Conservation (phyloP, 23 red algal genomes). For the Pyropia haitanensis region DNA sequence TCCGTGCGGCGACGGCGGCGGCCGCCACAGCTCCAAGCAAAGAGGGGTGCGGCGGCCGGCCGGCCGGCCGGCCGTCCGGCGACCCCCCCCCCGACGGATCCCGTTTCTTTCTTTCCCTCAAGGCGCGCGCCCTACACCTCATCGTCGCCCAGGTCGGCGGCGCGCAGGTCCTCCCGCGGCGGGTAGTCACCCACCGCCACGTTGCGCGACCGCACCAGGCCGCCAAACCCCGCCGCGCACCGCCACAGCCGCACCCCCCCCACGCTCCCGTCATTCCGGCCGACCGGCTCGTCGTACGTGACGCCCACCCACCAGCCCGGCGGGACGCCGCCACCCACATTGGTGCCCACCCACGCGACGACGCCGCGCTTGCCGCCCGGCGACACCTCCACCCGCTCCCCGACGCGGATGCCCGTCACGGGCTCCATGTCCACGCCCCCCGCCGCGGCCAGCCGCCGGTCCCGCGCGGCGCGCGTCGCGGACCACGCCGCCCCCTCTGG, state of each 20-base stretch:
- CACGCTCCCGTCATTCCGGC: conserved; percentile 60
- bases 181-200: conserved; percentile 42
- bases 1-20: too few species aligned
- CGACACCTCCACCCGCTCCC: conserved; percentile 28
- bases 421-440: conserved; percentile 12
- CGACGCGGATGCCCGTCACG: conserved; percentile 5
- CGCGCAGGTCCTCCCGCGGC: conserved; percentile 12
- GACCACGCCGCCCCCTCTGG: neutral
- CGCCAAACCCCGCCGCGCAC: conserved; percentile 20
- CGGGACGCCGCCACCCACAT: conserved; percentile 13
- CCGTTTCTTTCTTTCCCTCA: too few species aligned
- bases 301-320: conserved; percentile 69
- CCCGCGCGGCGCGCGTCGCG: conserved; percentile 7
- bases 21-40: too few species aligned
- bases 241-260: conserved; percentile 39
- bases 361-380: conserved; percentile 55
- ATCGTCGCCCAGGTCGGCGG: conserved; percentile 9
- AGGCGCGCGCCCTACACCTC: conserved; percentile 2
- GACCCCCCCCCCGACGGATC: too few species aligned
- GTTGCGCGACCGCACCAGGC: conserved; percentile 20
- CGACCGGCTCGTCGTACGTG: conserved; percentile 66
- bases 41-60: too few species aligned
- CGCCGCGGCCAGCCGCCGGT: neutral
- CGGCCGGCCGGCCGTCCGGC: too few species aligned
- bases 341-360: conserved; percentile 30